phyloP scores from a whole-genome alignment of 1,284 basidiomycete species.

The Anthracocystis panici-leucophaei region DNA sequence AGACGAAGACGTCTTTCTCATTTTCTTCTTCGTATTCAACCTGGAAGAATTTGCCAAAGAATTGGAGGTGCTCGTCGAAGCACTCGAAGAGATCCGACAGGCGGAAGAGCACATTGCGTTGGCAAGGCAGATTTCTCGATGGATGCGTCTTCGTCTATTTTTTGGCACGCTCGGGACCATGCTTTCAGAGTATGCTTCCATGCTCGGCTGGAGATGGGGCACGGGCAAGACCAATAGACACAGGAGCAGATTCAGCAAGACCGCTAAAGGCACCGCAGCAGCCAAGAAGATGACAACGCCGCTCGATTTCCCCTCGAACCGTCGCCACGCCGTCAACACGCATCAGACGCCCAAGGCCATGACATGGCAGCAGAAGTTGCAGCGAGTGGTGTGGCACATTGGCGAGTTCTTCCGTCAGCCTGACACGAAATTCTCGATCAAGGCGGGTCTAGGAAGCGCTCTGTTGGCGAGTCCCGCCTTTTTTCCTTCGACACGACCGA shows the following conservation, averaged over 20 bases:
- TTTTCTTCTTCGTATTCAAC: slow-evolving; percentile 67
- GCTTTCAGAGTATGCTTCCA: slow-evolving; percentile 22
- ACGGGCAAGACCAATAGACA: background rate
- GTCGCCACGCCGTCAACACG: slow-evolving; percentile 84
- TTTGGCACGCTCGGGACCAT: slow-evolving; percentile 19
- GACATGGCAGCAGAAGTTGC: slow-evolving; percentile 51
- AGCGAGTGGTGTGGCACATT: slow-evolving; percentile 79
- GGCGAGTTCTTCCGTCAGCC: slow-evolving; percentile 79
- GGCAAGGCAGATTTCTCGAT: slow-evolving; percentile 38
- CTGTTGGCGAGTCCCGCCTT: slow-evolving; percentile 87
- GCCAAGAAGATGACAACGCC: slow-evolving; percentile 73
- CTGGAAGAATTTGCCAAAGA: slow-evolving; percentile 64
- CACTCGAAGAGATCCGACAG: slow-evolving; percentile 49
- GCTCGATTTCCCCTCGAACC: slow-evolving; percentile 80
- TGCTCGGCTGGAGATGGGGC: slow-evolving; percentile 46
- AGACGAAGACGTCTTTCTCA: slow-evolving; percentile 63
- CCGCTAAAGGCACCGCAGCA: background rate
- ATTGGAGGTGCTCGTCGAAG: slow-evolving; percentile 48
- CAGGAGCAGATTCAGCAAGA: slow-evolving; percentile 6
- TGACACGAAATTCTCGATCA: slow-evolving; percentile 88
- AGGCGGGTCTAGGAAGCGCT: slow-evolving; percentile 79
- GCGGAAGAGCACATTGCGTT: slow-evolving; percentile 48
- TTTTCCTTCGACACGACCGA: slow-evolving; percentile 79
- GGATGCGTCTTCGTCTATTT: slow-evolving; percentile 37
- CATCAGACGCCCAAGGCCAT: slow-evolving; percentile 78